Conservation (phyloP, 2,329 filamentous ascomycete genomes). For the Rutstroemia sydowiana region DNA sequence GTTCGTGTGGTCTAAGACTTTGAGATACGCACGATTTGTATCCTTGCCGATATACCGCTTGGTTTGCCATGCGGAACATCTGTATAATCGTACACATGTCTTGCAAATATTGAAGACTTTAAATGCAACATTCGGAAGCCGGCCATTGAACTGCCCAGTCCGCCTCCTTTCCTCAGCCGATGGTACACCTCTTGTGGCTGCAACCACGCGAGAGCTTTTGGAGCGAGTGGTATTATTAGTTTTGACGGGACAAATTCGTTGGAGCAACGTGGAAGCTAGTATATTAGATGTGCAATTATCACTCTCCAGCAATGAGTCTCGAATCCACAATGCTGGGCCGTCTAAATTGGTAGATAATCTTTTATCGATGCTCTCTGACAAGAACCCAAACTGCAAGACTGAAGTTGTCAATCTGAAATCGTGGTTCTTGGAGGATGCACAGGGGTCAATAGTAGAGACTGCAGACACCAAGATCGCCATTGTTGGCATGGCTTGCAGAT, state of each 20-base stretch:
- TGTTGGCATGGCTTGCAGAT: slow-evolving; percentile 71
- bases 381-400: not conserved
- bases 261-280: slow-evolving; percentile 3
- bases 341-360: not conserved
- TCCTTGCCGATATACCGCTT: slow-evolving; percentile 33
- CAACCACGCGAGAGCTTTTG: slow-evolving; percentile 23
- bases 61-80: slow-evolving; percentile 36
- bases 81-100: slow-evolving; percentile 29
- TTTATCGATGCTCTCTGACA: not conserved
- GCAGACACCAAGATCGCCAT: slow-evolving; percentile 69
- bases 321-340: not conserved
- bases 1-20: not conserved
- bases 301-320: not conserved
- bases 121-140: not conserved
- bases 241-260: slow-evolving; percentile 27
- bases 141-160: not conserved
- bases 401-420: not conserved
- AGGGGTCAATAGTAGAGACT: not conserved
- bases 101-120: not conserved
- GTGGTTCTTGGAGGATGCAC: not conserved
- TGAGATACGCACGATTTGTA: slow-evolving; percentile 20
- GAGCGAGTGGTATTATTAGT: slow-evolving; percentile 26
- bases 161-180: slow-evolving; percentile 11
- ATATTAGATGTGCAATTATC: not conserved
- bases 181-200: slow-evolving; percentile 27